Percentiles rank a stretch among this genome's conserved stretches.
Conservation (phyloP, 2,329 filamentous ascomycete genomes). For the Tolypocladium ovalisporum region DNA sequence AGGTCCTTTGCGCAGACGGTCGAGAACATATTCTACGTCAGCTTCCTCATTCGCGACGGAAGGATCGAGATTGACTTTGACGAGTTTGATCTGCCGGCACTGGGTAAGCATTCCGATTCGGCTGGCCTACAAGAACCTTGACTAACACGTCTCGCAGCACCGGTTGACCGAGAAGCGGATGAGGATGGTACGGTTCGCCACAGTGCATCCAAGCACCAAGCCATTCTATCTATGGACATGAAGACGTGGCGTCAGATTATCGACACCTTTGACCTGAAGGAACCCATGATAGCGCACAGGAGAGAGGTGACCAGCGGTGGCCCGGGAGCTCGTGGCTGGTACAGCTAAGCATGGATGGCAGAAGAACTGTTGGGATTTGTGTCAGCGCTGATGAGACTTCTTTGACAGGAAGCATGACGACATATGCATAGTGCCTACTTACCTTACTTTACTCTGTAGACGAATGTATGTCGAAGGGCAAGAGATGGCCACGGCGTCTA, state of each 20-base stretch:
- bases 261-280: conserved; percentile 61
- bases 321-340: conserved; percentile 54
- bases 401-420: background rate
- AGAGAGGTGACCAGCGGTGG: conserved; percentile 42
- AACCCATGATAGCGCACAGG: conserved; percentile 78
- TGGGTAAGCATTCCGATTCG: conserved; percentile 49
- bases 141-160: conserved; percentile 13
- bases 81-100: conserved; percentile 60
- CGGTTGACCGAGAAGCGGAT: conserved; percentile 29
- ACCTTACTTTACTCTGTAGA: background rate
- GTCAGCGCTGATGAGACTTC: background rate
- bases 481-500: background rate
- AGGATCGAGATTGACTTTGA: conserved; percentile 65
- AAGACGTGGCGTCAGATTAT: conserved; percentile 72
- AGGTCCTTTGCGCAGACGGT: conserved; percentile 86
- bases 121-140: background rate
- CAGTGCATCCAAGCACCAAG: conserved; percentile 63
- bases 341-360: conserved; percentile 34
- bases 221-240: conserved; percentile 81
- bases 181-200: conserved; percentile 34
- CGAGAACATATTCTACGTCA: conserved; percentile 94
- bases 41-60: conserved; percentile 85
- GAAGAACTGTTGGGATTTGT: background rate
- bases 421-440: background rate
- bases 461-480: background rate